These are phyloP conservation scores for Trichoderma cornu-damae DNA, from an alignment of 2,329 filamentous ascomycete genomes.

Conservation along the genomic window DNA sequence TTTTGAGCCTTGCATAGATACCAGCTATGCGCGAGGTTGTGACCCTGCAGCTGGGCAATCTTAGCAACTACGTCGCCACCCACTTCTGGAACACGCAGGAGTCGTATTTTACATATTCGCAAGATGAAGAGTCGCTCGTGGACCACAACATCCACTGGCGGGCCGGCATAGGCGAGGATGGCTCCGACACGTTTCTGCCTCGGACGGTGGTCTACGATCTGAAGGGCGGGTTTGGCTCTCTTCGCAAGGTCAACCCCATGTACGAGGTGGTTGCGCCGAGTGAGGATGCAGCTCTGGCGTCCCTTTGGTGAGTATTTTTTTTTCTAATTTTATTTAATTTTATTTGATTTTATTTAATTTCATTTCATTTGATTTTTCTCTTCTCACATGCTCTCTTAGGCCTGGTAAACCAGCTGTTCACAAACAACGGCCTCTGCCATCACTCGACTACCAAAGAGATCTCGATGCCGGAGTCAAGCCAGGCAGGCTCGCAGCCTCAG, in stretches of 20 bases:
- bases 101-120: constrained; percentile 89
- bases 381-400: constrained; percentile 39
- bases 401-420: constrained; percentile 63
- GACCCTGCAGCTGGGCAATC: constrained; percentile 86
- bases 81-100: constrained; percentile 99
- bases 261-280: constrained; percentile 56
- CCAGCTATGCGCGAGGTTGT: constrained; percentile 82
- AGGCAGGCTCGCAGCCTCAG: constrained; percentile 59
- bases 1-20: neutral
- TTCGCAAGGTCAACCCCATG: constrained; percentile 81
- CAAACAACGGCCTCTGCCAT: constrained; percentile 60
- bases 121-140: constrained; percentile 31
- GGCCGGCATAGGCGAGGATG: constrained; percentile 73
- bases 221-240: constrained; percentile 85
- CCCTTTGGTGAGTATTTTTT: constrained; percentile 34
- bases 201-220: constrained; percentile 91
- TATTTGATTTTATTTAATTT: neutral
- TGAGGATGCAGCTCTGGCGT: constrained; percentile 27
- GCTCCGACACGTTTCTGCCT: constrained; percentile 86
- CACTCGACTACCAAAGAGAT: constrained; percentile 71
- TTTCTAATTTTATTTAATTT: neutral
- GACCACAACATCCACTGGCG: constrained; percentile 74
- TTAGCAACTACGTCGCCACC: constrained; percentile 86
- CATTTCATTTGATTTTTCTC: neutral
- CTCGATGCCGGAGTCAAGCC: constrained; percentile 68